phyloP scores from a whole-genome alignment of 1,284 basidiomycete genomes.

The Agroathelia rolfsii region DNA sequence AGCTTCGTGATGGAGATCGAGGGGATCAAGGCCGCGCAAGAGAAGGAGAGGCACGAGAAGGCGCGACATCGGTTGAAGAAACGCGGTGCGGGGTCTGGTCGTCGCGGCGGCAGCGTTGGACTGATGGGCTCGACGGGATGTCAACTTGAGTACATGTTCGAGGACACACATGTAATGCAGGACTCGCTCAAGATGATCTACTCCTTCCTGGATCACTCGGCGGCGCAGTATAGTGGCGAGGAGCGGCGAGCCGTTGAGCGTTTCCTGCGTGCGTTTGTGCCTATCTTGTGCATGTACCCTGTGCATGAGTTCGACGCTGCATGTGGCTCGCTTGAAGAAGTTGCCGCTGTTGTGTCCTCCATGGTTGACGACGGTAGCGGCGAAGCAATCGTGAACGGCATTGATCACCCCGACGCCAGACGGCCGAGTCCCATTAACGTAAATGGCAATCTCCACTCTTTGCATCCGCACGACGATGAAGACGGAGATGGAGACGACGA shows the following conservation, averaged over 20 bases:
- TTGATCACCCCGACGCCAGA: conserved; percentile 43
- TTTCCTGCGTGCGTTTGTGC: conserved; percentile 82
- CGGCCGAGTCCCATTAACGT: too few species aligned
- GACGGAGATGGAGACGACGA: conserved; percentile 36
- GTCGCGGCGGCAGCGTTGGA: conserved; percentile 44
- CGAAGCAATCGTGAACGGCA: conserved; percentile 37
- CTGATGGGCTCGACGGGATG: conserved; percentile 52
- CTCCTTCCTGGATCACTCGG: conserved; percentile 82
- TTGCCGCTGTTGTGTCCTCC: too few species aligned
- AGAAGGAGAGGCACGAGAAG: conserved; percentile 45
- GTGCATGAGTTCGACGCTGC: conserved; percentile 71
- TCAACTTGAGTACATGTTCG: conserved; percentile 77
- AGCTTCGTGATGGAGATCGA: conserved; percentile 88
- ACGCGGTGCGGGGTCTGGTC: conserved; percentile 22
- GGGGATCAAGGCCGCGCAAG: conserved; percentile 61
- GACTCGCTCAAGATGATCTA: conserved; percentile 88
- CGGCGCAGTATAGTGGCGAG: conserved; percentile 58
- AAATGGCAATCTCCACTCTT: conserved; percentile 29
- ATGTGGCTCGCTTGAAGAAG: conserved; percentile 50
- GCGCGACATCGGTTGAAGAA: conserved; percentile 22
- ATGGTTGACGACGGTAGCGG: conserved; percentile 39
- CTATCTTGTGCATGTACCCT: conserved; percentile 71
- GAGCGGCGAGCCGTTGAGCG: conserved; percentile 82
- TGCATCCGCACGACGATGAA: conserved; percentile 38
- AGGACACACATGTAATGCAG: conserved; percentile 74